Evolutionary conservation across 2,329 filamentous ascomycete species (phyloP), one percentile per base, ranked within the genome.

Genomic region (Pestalotiopsis sp.): DNA sequence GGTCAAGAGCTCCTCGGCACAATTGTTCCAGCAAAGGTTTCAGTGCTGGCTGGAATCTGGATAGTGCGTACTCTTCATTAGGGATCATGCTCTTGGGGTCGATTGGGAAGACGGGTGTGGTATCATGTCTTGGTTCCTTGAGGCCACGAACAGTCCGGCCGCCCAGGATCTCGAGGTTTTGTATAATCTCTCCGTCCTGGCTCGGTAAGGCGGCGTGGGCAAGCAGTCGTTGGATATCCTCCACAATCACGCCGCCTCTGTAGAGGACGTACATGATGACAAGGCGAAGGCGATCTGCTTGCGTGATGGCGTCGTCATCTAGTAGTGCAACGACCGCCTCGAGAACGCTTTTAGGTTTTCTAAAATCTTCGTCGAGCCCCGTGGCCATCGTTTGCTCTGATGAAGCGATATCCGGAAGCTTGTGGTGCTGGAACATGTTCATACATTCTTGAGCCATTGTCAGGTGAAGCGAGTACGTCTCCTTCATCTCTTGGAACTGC

Each of bases 401-500:
- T 0, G 92, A 92, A 13, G 94, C 94, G 68, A 98, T 86, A 76
- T 99, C 96, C 6, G 92, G 87, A 6, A 99, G 85, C 77, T 97
- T 97, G 78, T 91, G 89, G 65, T 90, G 84, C 77, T 97, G 91
- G 75, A 99, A 99, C 49, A 93, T 89, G 74, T 94, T 94, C 95
- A 98, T 98, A 78, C 94, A 97, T 78, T 97, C 94, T 78, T 98
- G 93, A 1, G 96, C 96, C 95, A 99, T 98, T 73, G 91, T 95
- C 57, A 99, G 85, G 80, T 99, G 96, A 66, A 99, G 84, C 0
- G 95, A 96, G 79, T 98, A 99, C 1, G 93, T 91, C 77, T 97
- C 94, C 79, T 98, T 98, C 86, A 96, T 93, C 80, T 97, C 92
- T 76, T 97, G 93, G 76, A 98, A 99, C 76, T 98, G 93, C 13